A percentile compares a stretch with the other conserved stretches of the same genome.
These are phyloP conservation scores for Rhizoclosmatium globosum DNA, from an alignment of 192 early-diverging fungal species.

Conservation along the genomic window DNA sequence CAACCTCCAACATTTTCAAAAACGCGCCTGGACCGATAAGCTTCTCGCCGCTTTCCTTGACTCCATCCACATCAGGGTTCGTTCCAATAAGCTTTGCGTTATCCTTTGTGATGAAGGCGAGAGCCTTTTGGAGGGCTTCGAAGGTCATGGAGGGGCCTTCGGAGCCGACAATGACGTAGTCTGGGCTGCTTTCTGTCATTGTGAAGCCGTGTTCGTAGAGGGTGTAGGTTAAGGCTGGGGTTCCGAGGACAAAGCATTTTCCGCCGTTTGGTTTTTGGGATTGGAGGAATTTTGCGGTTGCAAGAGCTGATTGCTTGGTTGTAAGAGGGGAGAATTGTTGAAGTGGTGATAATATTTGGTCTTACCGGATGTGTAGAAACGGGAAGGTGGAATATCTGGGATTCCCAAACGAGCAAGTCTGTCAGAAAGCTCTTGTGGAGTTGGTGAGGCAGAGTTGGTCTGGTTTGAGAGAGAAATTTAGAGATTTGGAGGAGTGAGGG, in stretches of 20 bases:
- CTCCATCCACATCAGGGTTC: conserved; percentile 63
- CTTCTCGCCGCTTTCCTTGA: conserved; percentile 47
- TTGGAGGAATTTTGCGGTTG: conserved; percentile 63
- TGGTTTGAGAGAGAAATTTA: conserved; percentile 9
- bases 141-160: conserved; percentile 60
- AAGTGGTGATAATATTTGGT: not conserved
- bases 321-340: not conserved
- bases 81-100: conserved; percentile 69
- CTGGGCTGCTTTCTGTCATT: conserved; percentile 61
- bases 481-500: not conserved
- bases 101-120: conserved; percentile 57
- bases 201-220: conserved; percentile 66
- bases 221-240: conserved; percentile 59
- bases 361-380: conserved; percentile 61
- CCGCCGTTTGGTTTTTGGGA: conserved; percentile 54
- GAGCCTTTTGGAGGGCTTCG: conserved; percentile 54
- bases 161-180: conserved; percentile 65
- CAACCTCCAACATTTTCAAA: conserved; percentile 59
- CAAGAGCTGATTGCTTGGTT: conserved; percentile 41
- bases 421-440: conserved; percentile 62
- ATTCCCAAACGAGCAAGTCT: conserved; percentile 62
- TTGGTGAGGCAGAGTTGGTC: conserved; percentile 71
- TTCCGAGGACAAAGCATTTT: conserved; percentile 59
- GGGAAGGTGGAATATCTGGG: conserved; percentile 49
- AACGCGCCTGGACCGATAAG: conserved; percentile 65